A percentile compares a stretch with the other conserved stretches of the same genome.
Conservation (phyloP, 495 filamentous ascomycete genomes). For the Aspergillus bertholletiae region DNA sequence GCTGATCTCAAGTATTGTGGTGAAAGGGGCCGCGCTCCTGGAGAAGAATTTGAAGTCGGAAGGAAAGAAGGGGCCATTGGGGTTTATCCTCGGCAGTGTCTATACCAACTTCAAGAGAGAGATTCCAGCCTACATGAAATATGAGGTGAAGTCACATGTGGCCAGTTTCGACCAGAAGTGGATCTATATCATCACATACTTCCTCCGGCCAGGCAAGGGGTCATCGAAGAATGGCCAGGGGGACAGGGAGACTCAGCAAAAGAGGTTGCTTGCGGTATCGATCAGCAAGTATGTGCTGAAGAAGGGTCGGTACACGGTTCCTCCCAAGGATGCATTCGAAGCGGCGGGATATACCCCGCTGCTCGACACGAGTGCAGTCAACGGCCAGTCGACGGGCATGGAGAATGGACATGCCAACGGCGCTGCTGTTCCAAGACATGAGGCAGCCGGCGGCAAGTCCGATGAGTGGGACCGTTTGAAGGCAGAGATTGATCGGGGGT, state of each 20-base stretch:
- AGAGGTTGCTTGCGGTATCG: conserved; percentile 59
- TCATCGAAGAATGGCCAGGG: conserved; percentile 27
- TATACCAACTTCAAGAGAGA: conserved; percentile 66
- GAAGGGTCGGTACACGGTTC: conserved; percentile 71
- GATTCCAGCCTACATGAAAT: conserved; percentile 63
- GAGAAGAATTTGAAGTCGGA: conserved; percentile 20
- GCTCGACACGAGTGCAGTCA: not conserved
- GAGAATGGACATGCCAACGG: conserved; percentile 12
- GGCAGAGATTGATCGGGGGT: conserved; percentile 41
- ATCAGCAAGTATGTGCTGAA: conserved; percentile 81
- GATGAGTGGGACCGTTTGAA: conserved; percentile 40
- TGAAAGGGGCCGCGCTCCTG: conserved; percentile 42
- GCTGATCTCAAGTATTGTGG: conserved; percentile 48
- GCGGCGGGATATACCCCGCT: conserved; percentile 55
- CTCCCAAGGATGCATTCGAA: conserved; percentile 65
- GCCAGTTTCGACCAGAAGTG: conserved; percentile 71
- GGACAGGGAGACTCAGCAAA: conserved; percentile 30
- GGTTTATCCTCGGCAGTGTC: conserved; percentile 65
- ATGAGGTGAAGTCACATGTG: conserved; percentile 72
- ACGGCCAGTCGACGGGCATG: conserved; percentile 5
- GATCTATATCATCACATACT: conserved; percentile 63
- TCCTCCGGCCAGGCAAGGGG: conserved; percentile 48
- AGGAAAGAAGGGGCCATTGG: conserved; percentile 36
- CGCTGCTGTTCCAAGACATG: conserved; percentile 4
- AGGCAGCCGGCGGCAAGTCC: not conserved